Evolutionary conservation across 73 alveolate species (phyloP).

Genomic region (Breviolum minutum): DNA sequence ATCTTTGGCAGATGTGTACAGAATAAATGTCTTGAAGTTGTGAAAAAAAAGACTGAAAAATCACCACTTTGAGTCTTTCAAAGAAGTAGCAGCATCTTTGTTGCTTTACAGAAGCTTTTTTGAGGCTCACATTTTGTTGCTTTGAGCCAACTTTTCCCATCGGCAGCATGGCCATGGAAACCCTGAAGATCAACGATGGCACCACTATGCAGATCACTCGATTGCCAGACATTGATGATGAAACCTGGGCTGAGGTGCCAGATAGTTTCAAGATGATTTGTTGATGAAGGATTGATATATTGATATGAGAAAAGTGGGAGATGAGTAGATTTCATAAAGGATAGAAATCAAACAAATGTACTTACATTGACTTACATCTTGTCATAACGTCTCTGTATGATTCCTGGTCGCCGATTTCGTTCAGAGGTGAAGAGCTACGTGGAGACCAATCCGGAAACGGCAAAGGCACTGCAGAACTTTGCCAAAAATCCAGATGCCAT

Average conservation of each 20-base stretch:
- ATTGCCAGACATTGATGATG: conserved; percentile 82
- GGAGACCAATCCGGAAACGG: conserved; percentile 78
- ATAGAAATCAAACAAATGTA: neutral
- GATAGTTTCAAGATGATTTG: too few relatives aligned
- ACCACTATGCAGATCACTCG: conserved; percentile 87
- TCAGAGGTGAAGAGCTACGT: conserved; percentile 38
- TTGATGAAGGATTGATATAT: too few relatives aligned
- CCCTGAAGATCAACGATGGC: conserved; percentile 91
- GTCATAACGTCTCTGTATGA: neutral
- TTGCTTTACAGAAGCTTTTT: too few relatives aligned
- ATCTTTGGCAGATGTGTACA: too few relatives aligned
- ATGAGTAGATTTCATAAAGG: neutral
- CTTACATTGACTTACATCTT: neutral
- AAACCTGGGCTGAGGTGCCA: conserved; percentile 78
- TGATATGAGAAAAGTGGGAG: neutral
- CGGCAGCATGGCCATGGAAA: conserved; percentile 36
- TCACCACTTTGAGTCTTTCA: neutral
- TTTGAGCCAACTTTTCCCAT: neutral
- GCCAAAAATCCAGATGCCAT: conserved; percentile 88
- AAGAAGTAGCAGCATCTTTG: too few relatives aligned
- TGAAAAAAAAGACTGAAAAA: too few relatives aligned
- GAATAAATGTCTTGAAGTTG: neutral
- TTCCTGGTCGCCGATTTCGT: too few relatives aligned
- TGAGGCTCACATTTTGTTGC: too few relatives aligned
- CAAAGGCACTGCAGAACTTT: conserved; percentile 43